A percentile compares a stretch with the other conserved stretches of the same genome.
Evolutionary conservation across 2,329 filamentous ascomycete genomes (phyloP).

Genomic region (Scytalidium sp.): DNA sequence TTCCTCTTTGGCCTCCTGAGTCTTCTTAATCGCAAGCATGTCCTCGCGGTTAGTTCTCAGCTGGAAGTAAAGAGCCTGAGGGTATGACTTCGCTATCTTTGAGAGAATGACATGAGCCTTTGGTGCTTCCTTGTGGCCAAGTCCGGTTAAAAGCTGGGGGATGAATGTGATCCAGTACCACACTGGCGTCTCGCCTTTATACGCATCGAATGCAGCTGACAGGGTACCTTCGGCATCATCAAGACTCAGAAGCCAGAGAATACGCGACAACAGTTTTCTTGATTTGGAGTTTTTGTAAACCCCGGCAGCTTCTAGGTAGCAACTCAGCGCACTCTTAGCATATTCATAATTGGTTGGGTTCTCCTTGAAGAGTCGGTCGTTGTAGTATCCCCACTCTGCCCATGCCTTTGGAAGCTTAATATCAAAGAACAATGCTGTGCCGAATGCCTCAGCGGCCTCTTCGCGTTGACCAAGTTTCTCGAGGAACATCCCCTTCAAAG

Average conservation of each 20-base stretch:
- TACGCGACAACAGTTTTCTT: slow-evolving; percentile 85
- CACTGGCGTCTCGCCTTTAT: slow-evolving; percentile 93
- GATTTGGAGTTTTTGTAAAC: slow-evolving; percentile 98
- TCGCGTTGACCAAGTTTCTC: slow-evolving; percentile 89
- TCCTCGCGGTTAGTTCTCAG: slow-evolving; percentile 92
- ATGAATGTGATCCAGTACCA: slow-evolving; percentile 99
- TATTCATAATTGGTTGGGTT: slow-evolving; percentile 78
- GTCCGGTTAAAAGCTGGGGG: slow-evolving; percentile 86
- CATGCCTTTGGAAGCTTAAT: slow-evolving; percentile 94
- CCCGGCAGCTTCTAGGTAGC: slow-evolving; percentile 92
- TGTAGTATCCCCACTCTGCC: slow-evolving; percentile 99
- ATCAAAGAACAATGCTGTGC: slow-evolving; percentile 93
- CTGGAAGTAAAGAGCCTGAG: slow-evolving; percentile 94
- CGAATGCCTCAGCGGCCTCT: slow-evolving; percentile 91
- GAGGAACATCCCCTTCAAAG: slow-evolving; percentile 98
- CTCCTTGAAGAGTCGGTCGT: slow-evolving; percentile 92
- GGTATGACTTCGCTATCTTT: slow-evolving; percentile 93
- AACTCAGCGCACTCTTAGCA: slow-evolving; percentile 89
- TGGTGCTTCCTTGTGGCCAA: slow-evolving; percentile 86
- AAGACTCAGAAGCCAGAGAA: slow-evolving; percentile 92
- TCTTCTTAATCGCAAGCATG: slow-evolving; percentile 87
- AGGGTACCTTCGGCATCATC: slow-evolving; percentile 85
- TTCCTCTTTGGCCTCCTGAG: slow-evolving; percentile 72
- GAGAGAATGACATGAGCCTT: slow-evolving; percentile 83
- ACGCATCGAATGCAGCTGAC: slow-evolving; percentile 85